Evolutionary conservation across 2,329 filamentous ascomycete genomes (phyloP), one percentile per base, ranked within the genome.

Genomic region (Cytospora piceae): DNA sequence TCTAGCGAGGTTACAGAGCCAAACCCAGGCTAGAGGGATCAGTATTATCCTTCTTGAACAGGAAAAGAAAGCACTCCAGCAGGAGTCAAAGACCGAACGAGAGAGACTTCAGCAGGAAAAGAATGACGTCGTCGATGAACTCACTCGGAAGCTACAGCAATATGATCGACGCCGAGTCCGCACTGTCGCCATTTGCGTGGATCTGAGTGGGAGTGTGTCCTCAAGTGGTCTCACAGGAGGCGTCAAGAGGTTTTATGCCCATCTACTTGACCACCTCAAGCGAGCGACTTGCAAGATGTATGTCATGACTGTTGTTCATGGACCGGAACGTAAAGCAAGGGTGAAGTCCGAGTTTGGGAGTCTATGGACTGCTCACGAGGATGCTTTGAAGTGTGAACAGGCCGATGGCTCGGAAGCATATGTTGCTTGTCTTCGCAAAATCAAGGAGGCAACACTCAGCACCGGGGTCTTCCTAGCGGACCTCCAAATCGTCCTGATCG

Each of bases 271-370:
- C 34, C 5, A 54, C 7, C 52, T 61, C 11, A 29, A 46, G 34
- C 3, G 12, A 6, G 22, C 59, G 2, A 51, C 24, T 39, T 61
- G 37, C 59, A 27, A 34, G 37, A 61, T 51, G 4, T 61, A 61
- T 52, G 27, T 61, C 32, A 55, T 61, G 59, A 61, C 59, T 4
- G 27, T 61, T 29, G 17, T 61, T 9, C 59, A 61, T 31, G 59
- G 59, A 7, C 52, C 59, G 0, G 51, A n/a, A n/a, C n/a, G n/a
- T n/a, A n/a, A 31, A 8, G 59, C n/a, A 15, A 54, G 24, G 3
- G 52, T 61, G 12, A 55, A 46, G 12, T 55, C 59, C 7, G 17
- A 31, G 1, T 61, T 61, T 6, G 20, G 34, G 14, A 52, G 55
- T 32, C 20, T 34, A 4, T 55, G 59, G 59, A 27, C 12, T 6